phyloP scores from a whole-genome alignment of 1,139 yeast species.

The Pneumocystis canis region DNA sequence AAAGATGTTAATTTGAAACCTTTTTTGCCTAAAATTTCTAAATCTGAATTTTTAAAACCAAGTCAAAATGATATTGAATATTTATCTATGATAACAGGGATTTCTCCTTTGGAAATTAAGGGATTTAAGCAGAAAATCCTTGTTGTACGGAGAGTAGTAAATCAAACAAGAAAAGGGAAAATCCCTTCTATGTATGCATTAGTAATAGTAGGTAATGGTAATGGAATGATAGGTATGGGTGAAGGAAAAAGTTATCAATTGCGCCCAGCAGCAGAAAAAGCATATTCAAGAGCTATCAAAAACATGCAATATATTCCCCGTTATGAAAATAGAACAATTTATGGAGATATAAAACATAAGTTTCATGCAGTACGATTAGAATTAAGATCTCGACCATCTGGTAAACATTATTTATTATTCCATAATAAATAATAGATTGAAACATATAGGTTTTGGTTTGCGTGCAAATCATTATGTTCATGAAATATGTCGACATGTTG shows the following conservation, averaged over 20 bases:
- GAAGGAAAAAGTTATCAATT: conserved; percentile 84
- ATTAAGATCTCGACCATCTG: conserved; percentile 79
- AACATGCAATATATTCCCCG: conserved; percentile 71
- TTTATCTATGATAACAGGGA: not conserved
- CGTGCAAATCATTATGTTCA: conserved; percentile 83
- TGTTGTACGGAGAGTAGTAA: conserved; percentile 51
- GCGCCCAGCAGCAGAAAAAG: conserved; percentile 65
- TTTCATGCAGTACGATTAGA: conserved; percentile 76
- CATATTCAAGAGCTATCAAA: conserved; percentile 89
- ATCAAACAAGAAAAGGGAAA: conserved; percentile 90
- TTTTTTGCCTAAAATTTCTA: not conserved
- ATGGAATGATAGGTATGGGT: conserved; percentile 90
- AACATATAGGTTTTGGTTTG: conserved; percentile 44
- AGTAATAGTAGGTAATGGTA: conserved; percentile 83
- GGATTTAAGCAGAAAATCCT: conserved; percentile 3
- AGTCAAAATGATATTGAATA: not conserved
- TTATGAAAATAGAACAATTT: conserved; percentile 80
- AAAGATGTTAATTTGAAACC: not conserved
- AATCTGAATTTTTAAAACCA: not conserved
- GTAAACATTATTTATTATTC: conserved; percentile 22
- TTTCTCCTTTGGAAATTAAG: not conserved
- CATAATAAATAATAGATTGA: not conserved
- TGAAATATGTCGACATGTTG: conserved; percentile 88
- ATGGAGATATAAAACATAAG: conserved; percentile 69
- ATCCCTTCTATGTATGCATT: conserved; percentile 70